Percentiles rank a stretch among this genome's conserved stretches.
Conservation (phyloP, 202 grass and related monocot species). For the Tripidium arundinaceum region DNA sequence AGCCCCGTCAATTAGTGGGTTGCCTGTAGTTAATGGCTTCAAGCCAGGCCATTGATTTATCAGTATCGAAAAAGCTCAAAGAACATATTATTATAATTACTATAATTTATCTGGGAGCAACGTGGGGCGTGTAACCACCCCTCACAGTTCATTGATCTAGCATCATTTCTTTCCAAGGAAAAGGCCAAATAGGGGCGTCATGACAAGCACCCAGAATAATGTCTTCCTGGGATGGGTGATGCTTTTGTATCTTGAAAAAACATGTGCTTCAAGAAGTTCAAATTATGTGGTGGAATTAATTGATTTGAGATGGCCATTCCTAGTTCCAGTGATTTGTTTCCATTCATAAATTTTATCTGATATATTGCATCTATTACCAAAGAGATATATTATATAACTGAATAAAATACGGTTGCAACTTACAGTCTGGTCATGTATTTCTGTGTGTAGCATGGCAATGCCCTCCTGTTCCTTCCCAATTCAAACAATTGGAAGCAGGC, state of each 20-base stretch:
- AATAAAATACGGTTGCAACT: neutral
- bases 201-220: neutral
- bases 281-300: slow-evolving; percentile 24
- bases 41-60: slow-evolving; percentile 70
- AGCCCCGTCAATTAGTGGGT: slow-evolving; percentile 36
- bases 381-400: neutral
- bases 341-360: neutral
- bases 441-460: slow-evolving; percentile 40
- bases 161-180: slow-evolving; percentile 29
- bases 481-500: slow-evolving; percentile 42
- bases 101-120: slow-evolving; percentile 34
- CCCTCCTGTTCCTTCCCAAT: slow-evolving; percentile 44
- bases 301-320: neutral
- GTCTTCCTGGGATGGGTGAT: slow-evolving; percentile 1
- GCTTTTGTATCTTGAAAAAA: slow-evolving; percentile 29
- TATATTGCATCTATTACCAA: neutral
- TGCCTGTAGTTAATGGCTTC: slow-evolving; percentile 57
- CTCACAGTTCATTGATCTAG: slow-evolving; percentile 36
- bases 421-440: neutral
- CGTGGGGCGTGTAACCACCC: slow-evolving; percentile 32
- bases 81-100: slow-evolving; percentile 19
- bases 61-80: slow-evolving; percentile 6
- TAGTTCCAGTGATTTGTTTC: neutral
- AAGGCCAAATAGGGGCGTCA: neutral
- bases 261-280: neutral